A percentile compares a stretch with the other conserved stretches of the same genome.
These are phyloP conservation scores for Xylaria bambusicola DNA, from an alignment of 495 filamentous ascomycete genomes.

Conservation along the genomic window DNA sequence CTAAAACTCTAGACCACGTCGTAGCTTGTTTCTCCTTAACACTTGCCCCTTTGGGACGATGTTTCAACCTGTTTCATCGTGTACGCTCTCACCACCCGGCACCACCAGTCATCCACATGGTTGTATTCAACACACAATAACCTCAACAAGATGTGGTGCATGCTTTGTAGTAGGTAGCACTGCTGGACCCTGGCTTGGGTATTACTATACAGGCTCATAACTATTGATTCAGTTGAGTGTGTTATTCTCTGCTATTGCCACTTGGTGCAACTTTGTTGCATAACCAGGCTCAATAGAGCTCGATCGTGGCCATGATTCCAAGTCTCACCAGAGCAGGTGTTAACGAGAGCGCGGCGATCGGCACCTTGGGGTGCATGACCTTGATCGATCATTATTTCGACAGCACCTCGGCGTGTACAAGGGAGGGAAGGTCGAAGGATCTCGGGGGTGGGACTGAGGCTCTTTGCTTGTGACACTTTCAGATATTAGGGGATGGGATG, in stretches of 20 bases:
- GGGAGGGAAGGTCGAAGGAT: background rate
- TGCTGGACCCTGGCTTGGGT: no score
- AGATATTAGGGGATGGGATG: conserved; percentile 9
- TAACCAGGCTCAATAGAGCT: no score
- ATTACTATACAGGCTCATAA: no score
- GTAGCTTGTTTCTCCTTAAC: background rate
- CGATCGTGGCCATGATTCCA: no score
- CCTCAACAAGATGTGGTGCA: no score
- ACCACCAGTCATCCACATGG: background rate
- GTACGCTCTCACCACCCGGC: conserved; percentile 8
- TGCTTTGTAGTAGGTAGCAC: no score
- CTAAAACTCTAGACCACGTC: background rate
- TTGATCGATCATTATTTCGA: conserved; percentile 3
- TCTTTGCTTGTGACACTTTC: conserved; percentile 13
- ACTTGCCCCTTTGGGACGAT: conserved; percentile 5
- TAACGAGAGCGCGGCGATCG: background rate
- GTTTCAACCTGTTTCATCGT: conserved; percentile 13
- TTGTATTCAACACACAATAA: no score
- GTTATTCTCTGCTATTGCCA: no score
- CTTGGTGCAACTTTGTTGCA: no score
- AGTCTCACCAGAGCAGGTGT: no score
- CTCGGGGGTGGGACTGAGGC: conserved; percentile 1
- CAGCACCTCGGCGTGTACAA: background rate
- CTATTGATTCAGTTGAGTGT: no score
- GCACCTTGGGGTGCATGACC: background rate